Base-by-base conservation (phyloP, 2,329 filamentous ascomycete species). In the Alternaria infectoria region DNA sequence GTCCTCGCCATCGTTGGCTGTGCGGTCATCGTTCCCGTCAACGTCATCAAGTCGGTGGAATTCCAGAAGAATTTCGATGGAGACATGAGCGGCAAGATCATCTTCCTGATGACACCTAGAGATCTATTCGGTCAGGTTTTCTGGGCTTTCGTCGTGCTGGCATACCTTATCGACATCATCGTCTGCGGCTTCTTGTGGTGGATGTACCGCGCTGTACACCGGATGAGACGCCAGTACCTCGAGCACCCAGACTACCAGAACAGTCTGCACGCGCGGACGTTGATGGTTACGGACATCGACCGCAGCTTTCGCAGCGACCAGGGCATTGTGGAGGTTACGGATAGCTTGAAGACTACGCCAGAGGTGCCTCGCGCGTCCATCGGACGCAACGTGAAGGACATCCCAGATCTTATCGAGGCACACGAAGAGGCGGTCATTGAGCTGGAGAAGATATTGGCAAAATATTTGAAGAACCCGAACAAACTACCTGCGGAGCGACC, bases 381-480 rank as follows among this genome's bases (percentile, higher is more conserved):
- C 72, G 94, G 93, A 23, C 89, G 96, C 67, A 97, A 98, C 72
- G 93, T 97, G 66, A 97, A 95, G 79, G 90, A 95, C 43, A 85
- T 99, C 12, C 96, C 96, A 11, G 86, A 91, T 17, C 83, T 98
- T 61, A 96, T 99, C 65, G 88, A 91, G 62, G 87, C 96, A 76
- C 94, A 99, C 74, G 90, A 93, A 59, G 85, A 91, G 67, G 86
- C 89, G 0, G 96, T 99, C 32, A 89, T 92, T 51, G 86, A 93
- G 69, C 86, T 99, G 43, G 96, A 99, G 78, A 87, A 88, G 49
- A 87, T 96, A 5, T 82, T 99, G 57, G 92, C 96, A 40, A 96
- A 92, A 71, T 98, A 99, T 76, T 85, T 99, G 50, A 96, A 91
- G 79, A 91, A 97, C 64, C 96, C 96, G 0, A 86, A 91, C 66